phyloP scores from a whole-genome alignment of 768 basidiomycete species.

The Mycena crocata region DNA sequence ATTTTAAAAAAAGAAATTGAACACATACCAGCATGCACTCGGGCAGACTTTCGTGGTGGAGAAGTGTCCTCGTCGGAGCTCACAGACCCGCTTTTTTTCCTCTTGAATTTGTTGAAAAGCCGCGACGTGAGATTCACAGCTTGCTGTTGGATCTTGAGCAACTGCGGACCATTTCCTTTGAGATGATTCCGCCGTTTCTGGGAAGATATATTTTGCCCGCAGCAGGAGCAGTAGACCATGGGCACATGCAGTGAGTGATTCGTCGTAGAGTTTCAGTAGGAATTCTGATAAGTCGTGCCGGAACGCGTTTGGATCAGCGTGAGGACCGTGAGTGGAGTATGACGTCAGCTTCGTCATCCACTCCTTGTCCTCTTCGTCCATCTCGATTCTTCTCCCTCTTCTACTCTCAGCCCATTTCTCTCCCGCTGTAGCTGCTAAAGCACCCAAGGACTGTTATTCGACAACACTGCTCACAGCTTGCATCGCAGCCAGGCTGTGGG shows the following conservation, averaged over 20 bases:
- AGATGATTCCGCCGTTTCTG: constrained; percentile 1
- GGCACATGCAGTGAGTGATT: background rate
- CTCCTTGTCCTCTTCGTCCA: background rate
- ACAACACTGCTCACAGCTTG: too few relatives aligned
- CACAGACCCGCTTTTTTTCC: background rate
- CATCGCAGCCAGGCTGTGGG: too few relatives aligned
- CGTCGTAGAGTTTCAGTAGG: background rate
- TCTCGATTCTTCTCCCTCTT: background rate
- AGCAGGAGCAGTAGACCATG: constrained; percentile 1
- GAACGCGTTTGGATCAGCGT: background rate
- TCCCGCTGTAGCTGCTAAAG: too few relatives aligned
- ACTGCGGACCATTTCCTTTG: constrained; percentile 9
- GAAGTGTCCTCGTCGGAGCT: background rate
- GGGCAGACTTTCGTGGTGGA: background rate
- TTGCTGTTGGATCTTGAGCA: constrained; percentile 10
- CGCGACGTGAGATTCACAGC: constrained; percentile 6
- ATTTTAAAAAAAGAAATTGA: background rate
- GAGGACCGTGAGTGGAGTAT: constrained; percentile 3
- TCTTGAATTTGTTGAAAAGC: constrained; percentile 7
- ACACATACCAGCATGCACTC: background rate
- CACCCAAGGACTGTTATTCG: too few relatives aligned
- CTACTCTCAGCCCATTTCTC: too few relatives aligned
- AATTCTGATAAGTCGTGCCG: background rate
- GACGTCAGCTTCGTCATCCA: background rate
- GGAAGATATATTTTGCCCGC: background rate